Base-by-base conservation (phyloP, 495 filamentous ascomycete species). In the Cudoniella acicularis region DNA sequence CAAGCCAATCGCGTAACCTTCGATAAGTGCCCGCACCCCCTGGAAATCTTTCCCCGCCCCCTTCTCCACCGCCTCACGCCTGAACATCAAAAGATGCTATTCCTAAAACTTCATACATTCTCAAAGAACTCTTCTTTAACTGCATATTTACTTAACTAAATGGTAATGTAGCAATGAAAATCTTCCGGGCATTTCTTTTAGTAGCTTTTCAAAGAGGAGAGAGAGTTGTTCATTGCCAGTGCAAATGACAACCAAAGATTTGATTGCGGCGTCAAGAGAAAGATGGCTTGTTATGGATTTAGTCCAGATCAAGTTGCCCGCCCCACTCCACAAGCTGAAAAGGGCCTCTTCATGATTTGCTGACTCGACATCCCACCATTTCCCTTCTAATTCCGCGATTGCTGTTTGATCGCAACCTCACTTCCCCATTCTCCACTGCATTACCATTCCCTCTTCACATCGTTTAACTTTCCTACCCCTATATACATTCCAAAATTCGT, bases 401-500 rank as follows among this genome's bases (percentile, higher is more conserved):
- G 30, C n/a, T n/a, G n/a, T n/a, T n/a, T n/a, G n/a, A n/a, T n/a
- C n/a, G n/a, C 30, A 21, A 47, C 43, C 43, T 17, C 43, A 47
- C n/a, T 47, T 21, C 43, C n/a, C 4, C 6, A n/a, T n/a, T n/a
- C n/a, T n/a, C n/a, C n/a, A n/a, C n/a, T n/a, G n/a, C n/a, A n/a
- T n/a, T n/a, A n/a, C n/a, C n/a, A n/a, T n/a, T n/a, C n/a, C n/a
- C n/a, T n/a, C n/a, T n/a, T n/a, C n/a, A n/a, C 30, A 36, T 36
- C 30, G 30, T 36, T 36, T 36, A 13, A 36, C 30, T 4, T 36
- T 13, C n/a, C 6, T 21, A 47, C 43, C 9, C 23, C 22, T 10
- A 61, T 61, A 22, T 64, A 67, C 20, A 61, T 11, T 8, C 63
- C 23, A 43, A 63, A 59, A 26, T 51, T 61, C 62, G 48, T 61